Base-by-base conservation (phyloP, 139 green algal genomes). In the Limnomonas spitsbergensis region DNA sequence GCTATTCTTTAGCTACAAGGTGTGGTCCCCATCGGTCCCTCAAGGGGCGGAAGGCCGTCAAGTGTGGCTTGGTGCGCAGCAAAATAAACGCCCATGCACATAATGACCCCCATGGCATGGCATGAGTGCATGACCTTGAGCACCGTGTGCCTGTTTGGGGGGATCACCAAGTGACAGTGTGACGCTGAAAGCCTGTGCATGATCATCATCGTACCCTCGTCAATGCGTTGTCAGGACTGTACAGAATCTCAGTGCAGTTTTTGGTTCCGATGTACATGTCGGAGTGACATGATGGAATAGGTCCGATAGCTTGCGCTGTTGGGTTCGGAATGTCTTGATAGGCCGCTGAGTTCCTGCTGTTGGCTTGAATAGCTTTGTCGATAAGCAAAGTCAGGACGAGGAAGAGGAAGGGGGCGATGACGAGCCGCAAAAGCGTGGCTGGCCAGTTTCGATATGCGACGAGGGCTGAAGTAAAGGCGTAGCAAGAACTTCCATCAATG, bases 361-460 rank as follows among this genome's bases (percentile, higher is more conserved):
- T 84, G 1, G 84, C 84, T n/a, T 85, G 52, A 0, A 94, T 34
- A 0, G 89, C 88, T n/a, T 88, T 61, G 73, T 94, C 81, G 1
- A 92, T 88, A 0, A 95, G 69, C 38, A 90, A 89, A 26, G 96
- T 87, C 61, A 98, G 87, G 37, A 98, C 80, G 73, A 98, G 87
- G 87, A 98, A 97, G 39, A 98, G 87, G 73, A 93, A 89, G 1
- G 95, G 88, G 0, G 94, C 89, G 0, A 84, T 74, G 7, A 97
- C 42, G 14, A 95, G 39, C 4, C 95, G 88, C 24, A 98, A 81
- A 0, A 89, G 3, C 0, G 92, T 97, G 1, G 94, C 75, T 0
- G 84, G 79, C n/a, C 84, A 70, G 85, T 94, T 98, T 36, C 94
- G 85, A 84, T 85, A 94, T 3, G 90, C 86, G 1, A 92, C 82